Base-by-base conservation (phyloP, 495 filamentous ascomycete genomes). In the Penicillium odoratum region DNA sequence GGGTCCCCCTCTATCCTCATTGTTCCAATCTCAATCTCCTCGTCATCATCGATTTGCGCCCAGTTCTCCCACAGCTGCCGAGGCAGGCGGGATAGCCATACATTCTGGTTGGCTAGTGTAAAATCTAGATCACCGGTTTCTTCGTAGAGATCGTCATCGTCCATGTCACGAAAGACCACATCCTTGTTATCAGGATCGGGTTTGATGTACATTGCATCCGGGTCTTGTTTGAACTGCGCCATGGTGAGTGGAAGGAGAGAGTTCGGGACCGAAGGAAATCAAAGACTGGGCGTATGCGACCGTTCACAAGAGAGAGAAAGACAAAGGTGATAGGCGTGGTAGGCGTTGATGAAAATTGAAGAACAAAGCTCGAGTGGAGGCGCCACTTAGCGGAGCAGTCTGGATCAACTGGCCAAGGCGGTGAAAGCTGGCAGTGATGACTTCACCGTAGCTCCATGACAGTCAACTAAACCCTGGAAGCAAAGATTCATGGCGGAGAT, bases 121-220 rank as follows among this genome's bases (percentile, higher is more conserved):
- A 96, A 93, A 42, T 90, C 86, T 31, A 96, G 78, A 61, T 97
- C 92, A 50, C 90, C 90, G 5, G 90, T 88, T 70, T 97, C 92
- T 71, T 97, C 92, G 58, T 91, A 91, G 56, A 90, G 77, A 62
- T 91, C 90, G 26, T 92, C 86, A 47, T 92, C 88, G 30, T 85
- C 83, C 40, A 88, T 74, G 47, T 77, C 79, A 26, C 76, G 78
- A 30, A 89, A 83, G 33, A 86, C 79, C 8, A 68, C 57, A 57
- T 78, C 82, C 51, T 76, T 75, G 52, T 73, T 78, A 43, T 91
- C 89, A 5, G 83, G 81, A 40, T 93, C 90, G 16, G 80, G 68
- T 70, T 93, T 93, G 76, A 92, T 81, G 56, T 72, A 70, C 48
- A 69, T 67, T 21, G 70, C 57, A 53, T 69, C 60, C 48, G 70